Percentiles rank a stretch among this genome's conserved stretches.
Evolutionary conservation across 495 filamentous ascomycete species (phyloP).

Genomic region (Penicillium mononematosum): DNA sequence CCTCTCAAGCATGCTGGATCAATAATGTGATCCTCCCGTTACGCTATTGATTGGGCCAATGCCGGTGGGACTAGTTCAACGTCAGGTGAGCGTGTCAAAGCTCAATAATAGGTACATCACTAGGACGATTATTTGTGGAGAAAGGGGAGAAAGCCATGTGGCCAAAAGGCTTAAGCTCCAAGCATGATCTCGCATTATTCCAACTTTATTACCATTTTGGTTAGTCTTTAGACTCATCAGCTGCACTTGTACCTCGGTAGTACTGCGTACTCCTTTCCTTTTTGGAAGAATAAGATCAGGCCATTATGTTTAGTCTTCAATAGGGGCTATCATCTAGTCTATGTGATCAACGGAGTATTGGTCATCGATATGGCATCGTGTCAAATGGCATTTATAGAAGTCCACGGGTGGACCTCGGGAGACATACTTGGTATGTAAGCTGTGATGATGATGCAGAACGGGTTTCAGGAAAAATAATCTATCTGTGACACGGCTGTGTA

Average conservation of each 20-base stretch:
- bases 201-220: neutral
- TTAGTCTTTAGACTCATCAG: neutral
- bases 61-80: neutral
- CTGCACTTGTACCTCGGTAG: neutral
- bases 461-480: neutral
- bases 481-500: neutral
- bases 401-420: too few species aligned
- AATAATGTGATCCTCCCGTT: constrained; percentile 8
- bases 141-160: constrained; percentile 2
- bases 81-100: constrained; percentile 1
- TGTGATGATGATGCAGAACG: too few species aligned
- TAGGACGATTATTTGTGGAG: neutral
- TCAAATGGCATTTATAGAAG: too few species aligned
- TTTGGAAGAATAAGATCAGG: neutral
- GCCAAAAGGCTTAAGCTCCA: neutral
- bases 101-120: constrained; percentile 2
- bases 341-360: neutral
- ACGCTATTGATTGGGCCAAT: constrained; percentile 4
- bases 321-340: neutral
- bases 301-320: neutral
- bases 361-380: neutral
- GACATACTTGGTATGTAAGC: too few species aligned
- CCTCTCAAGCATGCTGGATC: neutral
- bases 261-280: neutral
- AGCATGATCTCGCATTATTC: neutral